Evolutionary conservation across 2,329 filamentous ascomycete genomes (phyloP).

Genomic region (Cladosporium austrohemisphaericum): DNA sequence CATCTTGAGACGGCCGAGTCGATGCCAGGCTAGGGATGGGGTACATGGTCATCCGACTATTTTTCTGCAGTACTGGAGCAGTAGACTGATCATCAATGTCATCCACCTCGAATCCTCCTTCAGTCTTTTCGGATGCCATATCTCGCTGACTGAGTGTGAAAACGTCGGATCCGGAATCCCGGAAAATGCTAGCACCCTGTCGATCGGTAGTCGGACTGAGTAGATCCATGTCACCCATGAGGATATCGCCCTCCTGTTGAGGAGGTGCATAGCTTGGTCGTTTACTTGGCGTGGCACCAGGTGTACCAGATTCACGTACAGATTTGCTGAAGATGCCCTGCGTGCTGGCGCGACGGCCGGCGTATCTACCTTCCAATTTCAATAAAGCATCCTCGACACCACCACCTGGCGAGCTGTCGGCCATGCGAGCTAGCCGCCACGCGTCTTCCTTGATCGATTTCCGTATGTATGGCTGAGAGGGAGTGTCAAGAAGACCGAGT

Average conservation of each 20-base stretch:
- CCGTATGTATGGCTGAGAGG: slow-evolving; percentile 51
- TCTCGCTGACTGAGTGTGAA: slow-evolving; percentile 2
- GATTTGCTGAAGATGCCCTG: slow-evolving; percentile 4
- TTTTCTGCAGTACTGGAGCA: slow-evolving; percentile 19
- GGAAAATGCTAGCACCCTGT: slow-evolving; percentile 34
- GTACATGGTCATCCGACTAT: slow-evolving; percentile 16
- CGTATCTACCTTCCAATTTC: slow-evolving; percentile 75
- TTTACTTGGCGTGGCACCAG: not conserved
- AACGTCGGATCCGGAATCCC: slow-evolving; percentile 23
- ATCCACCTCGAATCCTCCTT: slow-evolving; percentile 9
- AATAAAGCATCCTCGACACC: slow-evolving; percentile 88
- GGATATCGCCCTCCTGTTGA: not conserved
- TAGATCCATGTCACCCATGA: slow-evolving; percentile 15
- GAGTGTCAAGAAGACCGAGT: slow-evolving; percentile 39
- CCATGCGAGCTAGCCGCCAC: slow-evolving; percentile 79
- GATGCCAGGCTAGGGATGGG: slow-evolving; percentile 16
- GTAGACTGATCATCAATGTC: slow-evolving; percentile 10
- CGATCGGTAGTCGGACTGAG: slow-evolving; percentile 29
- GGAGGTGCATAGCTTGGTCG: not conserved
- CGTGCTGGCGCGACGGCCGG: slow-evolving; percentile 8
- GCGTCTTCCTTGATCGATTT: slow-evolving; percentile 86
- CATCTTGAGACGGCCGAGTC: slow-evolving; percentile 2
- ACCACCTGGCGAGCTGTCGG: slow-evolving; percentile 72
- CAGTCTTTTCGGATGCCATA: not conserved
- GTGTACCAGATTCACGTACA: not conserved